phyloP scores from a whole-genome alignment of 139 green algal species.

The Volvox reticuliferus region DNA sequence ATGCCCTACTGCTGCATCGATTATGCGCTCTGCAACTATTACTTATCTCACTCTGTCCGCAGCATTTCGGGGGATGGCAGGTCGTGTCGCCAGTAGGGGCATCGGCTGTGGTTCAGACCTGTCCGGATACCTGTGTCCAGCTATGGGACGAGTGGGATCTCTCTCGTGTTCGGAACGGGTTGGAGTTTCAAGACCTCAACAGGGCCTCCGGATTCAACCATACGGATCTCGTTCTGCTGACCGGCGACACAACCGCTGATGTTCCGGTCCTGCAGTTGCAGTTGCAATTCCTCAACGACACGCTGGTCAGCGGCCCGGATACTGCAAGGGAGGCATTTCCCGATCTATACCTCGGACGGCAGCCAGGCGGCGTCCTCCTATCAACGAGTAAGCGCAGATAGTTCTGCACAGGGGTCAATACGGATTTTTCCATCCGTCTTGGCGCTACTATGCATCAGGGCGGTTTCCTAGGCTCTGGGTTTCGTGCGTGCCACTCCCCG shows the following conservation, averaged over 20 bases:
- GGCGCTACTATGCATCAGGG: neutral
- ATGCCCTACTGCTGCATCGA: too few species aligned
- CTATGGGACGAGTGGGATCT: conserved; percentile 7
- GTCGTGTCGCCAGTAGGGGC: neutral
- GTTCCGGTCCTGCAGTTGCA: neutral
- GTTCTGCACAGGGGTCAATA: too few species aligned
- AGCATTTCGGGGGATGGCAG: too few species aligned
- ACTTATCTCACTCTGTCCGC: too few species aligned
- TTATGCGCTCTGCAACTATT: too few species aligned
- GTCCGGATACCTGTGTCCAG: neutral
- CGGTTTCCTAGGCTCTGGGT: neutral
- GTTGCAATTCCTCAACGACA: neutral
- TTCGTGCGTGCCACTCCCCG: too few species aligned
- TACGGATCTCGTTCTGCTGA: neutral
- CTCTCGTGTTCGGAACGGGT: neutral
- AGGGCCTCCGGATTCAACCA: neutral
- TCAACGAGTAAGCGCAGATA: neutral
- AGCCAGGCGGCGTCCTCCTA: neutral
- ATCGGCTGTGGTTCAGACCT: neutral
- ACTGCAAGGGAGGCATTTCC: neutral
- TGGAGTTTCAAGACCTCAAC: neutral
- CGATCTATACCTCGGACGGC: neutral
- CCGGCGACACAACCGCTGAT: neutral
- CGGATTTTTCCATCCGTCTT: neutral
- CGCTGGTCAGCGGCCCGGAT: neutral